A percentile compares a stretch with the other conserved stretches of the same genome.
Conservation (phyloP, 768 basidiomycete genomes). For the Boletus reticuloceps region DNA sequence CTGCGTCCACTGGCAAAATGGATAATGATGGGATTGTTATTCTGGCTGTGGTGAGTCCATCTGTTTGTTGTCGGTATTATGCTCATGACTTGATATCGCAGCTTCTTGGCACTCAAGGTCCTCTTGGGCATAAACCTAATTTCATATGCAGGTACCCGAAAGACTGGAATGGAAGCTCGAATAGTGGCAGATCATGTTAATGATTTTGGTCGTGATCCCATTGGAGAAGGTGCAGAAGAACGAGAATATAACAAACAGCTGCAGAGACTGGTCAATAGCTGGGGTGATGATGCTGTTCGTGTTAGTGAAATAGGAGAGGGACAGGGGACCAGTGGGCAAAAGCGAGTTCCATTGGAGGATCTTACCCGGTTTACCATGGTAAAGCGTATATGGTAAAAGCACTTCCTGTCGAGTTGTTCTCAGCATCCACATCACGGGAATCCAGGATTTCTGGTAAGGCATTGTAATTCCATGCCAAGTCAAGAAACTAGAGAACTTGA, state of each 20-base stretch:
- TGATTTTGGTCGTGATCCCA: conserved; percentile 85
- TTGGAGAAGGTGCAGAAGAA: conserved; percentile 89
- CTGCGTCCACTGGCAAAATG: conserved; percentile 52
- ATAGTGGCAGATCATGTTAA: conserved; percentile 75
- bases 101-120: conserved; percentile 84
- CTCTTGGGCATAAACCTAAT: conserved; percentile 89
- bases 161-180: conserved; percentile 75
- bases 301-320: conserved; percentile 75
- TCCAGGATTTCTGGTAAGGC: too few relatives aligned
- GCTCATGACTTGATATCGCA: conserved; percentile 23
- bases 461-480: too few relatives aligned
- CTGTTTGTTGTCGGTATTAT: conserved; percentile 15
- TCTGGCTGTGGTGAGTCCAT: conserved; percentile 81
- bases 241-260: conserved; percentile 83
- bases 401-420: too few relatives aligned
- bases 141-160: conserved; percentile 74
- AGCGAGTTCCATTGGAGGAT: conserved; percentile 76
- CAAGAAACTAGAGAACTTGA: too few relatives aligned
- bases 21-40: conserved; percentile 58
- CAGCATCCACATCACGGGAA: too few relatives aligned
- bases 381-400: conserved; percentile 72
- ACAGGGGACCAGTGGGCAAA: conserved; percentile 30
- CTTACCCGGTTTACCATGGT: conserved; percentile 96
- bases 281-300: conserved; percentile 62
- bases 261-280: conserved; percentile 65